Evolutionary conservation across 805 yeast genomes (phyloP), one percentile per base, ranked within the genome.

Genomic region (Candida odintsovae): DNA sequence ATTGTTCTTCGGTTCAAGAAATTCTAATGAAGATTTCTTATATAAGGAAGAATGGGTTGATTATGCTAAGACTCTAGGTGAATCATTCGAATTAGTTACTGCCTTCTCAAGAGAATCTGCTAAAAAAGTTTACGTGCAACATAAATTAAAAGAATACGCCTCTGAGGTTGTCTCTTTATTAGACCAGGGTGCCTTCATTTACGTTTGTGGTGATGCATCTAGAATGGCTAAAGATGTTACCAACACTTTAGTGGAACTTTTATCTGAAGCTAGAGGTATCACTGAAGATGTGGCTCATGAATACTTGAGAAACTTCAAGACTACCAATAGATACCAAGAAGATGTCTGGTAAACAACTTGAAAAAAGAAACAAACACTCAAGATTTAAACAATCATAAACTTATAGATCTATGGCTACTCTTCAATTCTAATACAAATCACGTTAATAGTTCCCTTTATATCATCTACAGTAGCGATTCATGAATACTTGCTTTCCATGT

Each of bases 131-230:
- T 92, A 92, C 58, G 99, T 92, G 47, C 99, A 92, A 70, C 83
- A 94, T 62, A 79, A 77, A 53, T 62, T 94, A 55, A 55, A 65
- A 42, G 86, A 82, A 58, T 61, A 75, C 54, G 70, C 76, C 53
- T 59, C 64, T 42, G 62, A 69, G 22, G 63, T 82, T 35, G 54
- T 59, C 40, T 52, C 60, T 22, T 51, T 71, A 41, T 67, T 86
- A 46, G 79, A 81, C 56, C 70, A 78, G 41, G 97, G 96, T 48
- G 98, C 96, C 0, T 86, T 82, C 64, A 76, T 92, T 55, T 92
- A 94, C 65, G 96, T 92, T 35, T 92, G 99, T 75, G 99, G 98
- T 63, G 98, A 94, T 70, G 98, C 99, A 22, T 78, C 86, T 25
- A 80, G 78, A 54, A 94, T 92, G 99, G 97, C 98, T 4, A 84